Evolutionary conservation across 805 yeast species (phyloP).

Genomic region (Spathaspora passalidarum): DNA sequence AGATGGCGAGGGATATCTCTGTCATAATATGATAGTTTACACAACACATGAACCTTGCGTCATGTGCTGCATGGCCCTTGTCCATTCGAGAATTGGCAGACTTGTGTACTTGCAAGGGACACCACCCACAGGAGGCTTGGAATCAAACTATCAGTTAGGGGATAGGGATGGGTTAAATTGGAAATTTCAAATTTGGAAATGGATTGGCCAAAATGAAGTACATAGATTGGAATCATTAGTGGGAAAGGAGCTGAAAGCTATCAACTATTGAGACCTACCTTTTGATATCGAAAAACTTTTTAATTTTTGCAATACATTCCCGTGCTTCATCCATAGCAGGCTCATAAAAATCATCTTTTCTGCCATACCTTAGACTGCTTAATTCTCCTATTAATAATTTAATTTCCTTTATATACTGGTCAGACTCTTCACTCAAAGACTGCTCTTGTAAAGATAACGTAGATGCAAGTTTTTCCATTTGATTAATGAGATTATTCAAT

Average conservation of each 20-base stretch:
- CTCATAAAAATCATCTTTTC: background rate
- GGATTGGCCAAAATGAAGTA: constrained; percentile 45
- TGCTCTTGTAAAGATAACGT: constrained; percentile 3
- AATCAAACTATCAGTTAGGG: constrained; percentile 71
- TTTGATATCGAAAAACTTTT: background rate
- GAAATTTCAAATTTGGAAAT: constrained; percentile 79
- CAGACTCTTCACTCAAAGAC: constrained; percentile 1
- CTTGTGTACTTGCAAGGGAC: constrained; percentile 54
- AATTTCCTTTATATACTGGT: background rate
- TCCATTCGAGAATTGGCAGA: constrained; percentile 80
- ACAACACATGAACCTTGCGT: constrained; percentile 95
- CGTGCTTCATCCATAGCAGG: constrained; percentile 4
- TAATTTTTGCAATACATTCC: constrained; percentile 3
- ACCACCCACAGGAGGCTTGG: constrained; percentile 48
- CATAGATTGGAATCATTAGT: background rate
- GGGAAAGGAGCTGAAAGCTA: background rate
- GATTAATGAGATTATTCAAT: background rate
- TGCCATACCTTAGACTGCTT: background rate
- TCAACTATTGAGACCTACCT: background rate
- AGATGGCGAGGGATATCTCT: constrained; percentile 50
- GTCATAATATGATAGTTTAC: constrained; percentile 73
- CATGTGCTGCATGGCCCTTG: constrained; percentile 95
- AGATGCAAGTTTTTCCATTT: constrained; percentile 2
- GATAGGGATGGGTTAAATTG: constrained; percentile 76
- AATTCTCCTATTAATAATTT: background rate